A percentile compares a stretch with the other conserved stretches of the same genome.
Evolutionary conservation across 805 yeast genomes (phyloP).

Genomic region (Cephaloascus albidus): DNA sequence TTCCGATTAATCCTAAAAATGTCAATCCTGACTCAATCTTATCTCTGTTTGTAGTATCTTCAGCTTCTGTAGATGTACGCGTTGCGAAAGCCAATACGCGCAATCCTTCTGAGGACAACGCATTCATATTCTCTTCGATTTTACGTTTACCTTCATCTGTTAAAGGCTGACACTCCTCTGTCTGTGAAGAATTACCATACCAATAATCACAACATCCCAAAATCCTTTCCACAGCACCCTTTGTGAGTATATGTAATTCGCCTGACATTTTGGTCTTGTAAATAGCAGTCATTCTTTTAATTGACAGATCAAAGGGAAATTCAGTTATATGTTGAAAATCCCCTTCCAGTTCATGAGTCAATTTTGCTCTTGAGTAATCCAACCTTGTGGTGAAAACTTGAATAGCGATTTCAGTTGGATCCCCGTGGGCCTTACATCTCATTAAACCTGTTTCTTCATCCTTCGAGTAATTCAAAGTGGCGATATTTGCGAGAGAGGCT

Average conservation of each 20-base stretch:
- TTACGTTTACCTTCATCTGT: slow-evolving; percentile 25
- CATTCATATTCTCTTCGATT: slow-evolving; percentile 48
- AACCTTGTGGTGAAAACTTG: slow-evolving; percentile 66
- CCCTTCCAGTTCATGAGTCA: slow-evolving; percentile 26
- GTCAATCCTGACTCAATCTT: slow-evolving; percentile 42
- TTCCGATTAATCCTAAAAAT: slow-evolving; percentile 65
- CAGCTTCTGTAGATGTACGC: slow-evolving; percentile 16
- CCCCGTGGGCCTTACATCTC: slow-evolving; percentile 76
- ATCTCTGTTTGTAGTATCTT: slow-evolving; percentile 16
- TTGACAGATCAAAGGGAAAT: slow-evolving; percentile 67
- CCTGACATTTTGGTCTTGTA: slow-evolving; percentile 23
- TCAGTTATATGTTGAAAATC: slow-evolving; percentile 42
- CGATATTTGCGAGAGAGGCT: slow-evolving; percentile 76
- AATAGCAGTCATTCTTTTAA: slow-evolving; percentile 65
- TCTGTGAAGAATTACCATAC: slow-evolving; percentile 25
- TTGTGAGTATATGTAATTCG: slow-evolving; percentile 34
- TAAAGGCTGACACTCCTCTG: slow-evolving; percentile 21
- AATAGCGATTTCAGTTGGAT: slow-evolving; percentile 84
- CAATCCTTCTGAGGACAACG: slow-evolving; percentile 55
- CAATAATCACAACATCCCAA: slow-evolving; percentile 46
- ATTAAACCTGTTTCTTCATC: slow-evolving; percentile 28
- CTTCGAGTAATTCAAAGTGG: slow-evolving; percentile 45
- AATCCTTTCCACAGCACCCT: slow-evolving; percentile 74
- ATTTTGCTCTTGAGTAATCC: slow-evolving; percentile 33
- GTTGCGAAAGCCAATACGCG: slow-evolving; percentile 69